phyloP scores from a whole-genome alignment of 805 yeast genomes.

The Candida qinlingensis region DNA sequence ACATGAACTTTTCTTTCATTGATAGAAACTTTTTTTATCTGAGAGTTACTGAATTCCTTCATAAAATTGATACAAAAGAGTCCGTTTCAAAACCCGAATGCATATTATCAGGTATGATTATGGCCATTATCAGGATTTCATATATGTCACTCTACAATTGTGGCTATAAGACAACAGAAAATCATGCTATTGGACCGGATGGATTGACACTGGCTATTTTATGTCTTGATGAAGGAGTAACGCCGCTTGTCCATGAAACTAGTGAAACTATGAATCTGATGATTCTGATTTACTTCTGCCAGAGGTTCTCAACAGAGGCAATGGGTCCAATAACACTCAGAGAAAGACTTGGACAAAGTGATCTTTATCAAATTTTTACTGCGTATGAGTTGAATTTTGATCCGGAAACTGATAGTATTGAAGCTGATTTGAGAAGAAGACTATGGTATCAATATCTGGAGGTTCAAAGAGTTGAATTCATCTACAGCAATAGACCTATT shows the following conservation, averaged over 20 bases:
- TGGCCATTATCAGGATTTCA: slow-evolving; percentile 5
- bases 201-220: slow-evolving; percentile 3
- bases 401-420: neutral
- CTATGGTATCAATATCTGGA: slow-evolving; percentile 4
- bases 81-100: neutral
- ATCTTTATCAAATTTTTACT: neutral
- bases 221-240: slow-evolving; percentile 3
- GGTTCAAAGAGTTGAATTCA: slow-evolving; percentile 2
- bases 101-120: neutral
- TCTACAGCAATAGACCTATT: slow-evolving; percentile 1
- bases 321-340: neutral
- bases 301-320: slow-evolving; percentile 6
- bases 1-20: slow-evolving; percentile 1
- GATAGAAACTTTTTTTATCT: slow-evolving; percentile 1
- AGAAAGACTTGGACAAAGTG: neutral
- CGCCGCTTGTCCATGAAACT: neutral
- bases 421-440: slow-evolving; percentile 1
- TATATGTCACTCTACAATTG: slow-evolving; percentile 5
- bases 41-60: slow-evolving; percentile 1
- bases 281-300: slow-evolving; percentile 3
- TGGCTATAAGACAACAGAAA: neutral
- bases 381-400: neutral
- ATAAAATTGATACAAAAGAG: neutral
- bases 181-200: slow-evolving; percentile 1
- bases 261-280: neutral